These are phyloP conservation scores for Penicillium roqueforti DNA, from an alignment of 495 filamentous ascomycete genomes.

Conservation along the genomic window DNA sequence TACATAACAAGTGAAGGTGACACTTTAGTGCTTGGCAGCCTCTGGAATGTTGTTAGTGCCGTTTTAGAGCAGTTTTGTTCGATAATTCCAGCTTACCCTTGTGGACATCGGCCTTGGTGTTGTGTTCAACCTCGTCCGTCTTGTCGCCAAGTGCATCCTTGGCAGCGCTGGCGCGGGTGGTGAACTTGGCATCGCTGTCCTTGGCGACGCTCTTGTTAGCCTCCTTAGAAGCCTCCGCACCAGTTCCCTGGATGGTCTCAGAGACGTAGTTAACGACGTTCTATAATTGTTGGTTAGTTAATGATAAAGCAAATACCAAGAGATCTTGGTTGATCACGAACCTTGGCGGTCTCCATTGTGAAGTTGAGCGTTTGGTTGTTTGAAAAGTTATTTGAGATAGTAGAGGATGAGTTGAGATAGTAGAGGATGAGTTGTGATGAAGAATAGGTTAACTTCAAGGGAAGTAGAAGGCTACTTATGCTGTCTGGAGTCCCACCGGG, in stretches of 20 bases:
- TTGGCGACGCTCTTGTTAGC: constrained; percentile 14
- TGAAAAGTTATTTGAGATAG: background rate
- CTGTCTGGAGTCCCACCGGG: background rate
- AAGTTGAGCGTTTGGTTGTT: background rate
- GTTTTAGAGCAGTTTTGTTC: background rate
- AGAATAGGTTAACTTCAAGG: background rate
- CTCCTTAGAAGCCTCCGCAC: constrained; percentile 16
- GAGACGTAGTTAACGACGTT: constrained; percentile 14
- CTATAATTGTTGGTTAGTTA: background rate
- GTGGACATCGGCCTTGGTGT: constrained; percentile 14
- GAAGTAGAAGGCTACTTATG: background rate
- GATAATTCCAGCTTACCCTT: constrained; percentile 5
- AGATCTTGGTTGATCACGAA: background rate
- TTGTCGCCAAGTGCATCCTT: constrained; percentile 13
- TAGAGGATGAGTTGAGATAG: background rate
- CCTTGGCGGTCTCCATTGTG: constrained; percentile 9
- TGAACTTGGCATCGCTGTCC: constrained; percentile 6
- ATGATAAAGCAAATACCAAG: background rate
- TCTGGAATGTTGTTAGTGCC: background rate
- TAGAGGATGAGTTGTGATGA: background rate
- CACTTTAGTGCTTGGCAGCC: constrained; percentile 8
- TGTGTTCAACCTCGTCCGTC: constrained; percentile 12
- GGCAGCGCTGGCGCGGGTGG: constrained; percentile 14
- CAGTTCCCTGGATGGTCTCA: constrained; percentile 11
- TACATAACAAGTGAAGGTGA: background rate